phyloP scores from a whole-genome alignment of 2,329 filamentous ascomycete species.

The Alternaria ethzedia region DNA sequence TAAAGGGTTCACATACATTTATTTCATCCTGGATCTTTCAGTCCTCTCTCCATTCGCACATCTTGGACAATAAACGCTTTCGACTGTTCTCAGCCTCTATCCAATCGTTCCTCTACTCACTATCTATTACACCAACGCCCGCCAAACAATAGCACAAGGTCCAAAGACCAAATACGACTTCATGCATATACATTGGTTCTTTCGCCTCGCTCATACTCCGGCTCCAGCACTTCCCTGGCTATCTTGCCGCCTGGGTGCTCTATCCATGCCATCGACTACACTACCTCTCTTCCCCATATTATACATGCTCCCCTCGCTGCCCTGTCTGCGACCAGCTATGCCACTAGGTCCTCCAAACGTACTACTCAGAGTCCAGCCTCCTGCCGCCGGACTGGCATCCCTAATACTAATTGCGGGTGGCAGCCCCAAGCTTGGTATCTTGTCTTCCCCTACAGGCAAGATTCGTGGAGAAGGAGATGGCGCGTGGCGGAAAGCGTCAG shows the following conservation, averaged over 20 bases:
- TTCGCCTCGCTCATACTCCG: not conserved
- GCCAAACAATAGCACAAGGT: not conserved
- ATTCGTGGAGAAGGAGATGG: constrained; percentile 51
- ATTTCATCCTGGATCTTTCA: not conserved
- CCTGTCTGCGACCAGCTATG: constrained; percentile 40
- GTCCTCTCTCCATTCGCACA: not conserved
- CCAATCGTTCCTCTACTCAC: too few species aligned
- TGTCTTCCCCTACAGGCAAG: constrained; percentile 42
- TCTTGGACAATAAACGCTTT: not conserved
- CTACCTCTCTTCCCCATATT: constrained; percentile 28
- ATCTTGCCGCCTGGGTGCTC: constrained; percentile 24
- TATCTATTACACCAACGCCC: not conserved
- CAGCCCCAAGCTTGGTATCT: constrained; percentile 52
- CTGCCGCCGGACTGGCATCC: constrained; percentile 40
- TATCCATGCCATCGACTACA: constrained; percentile 25
- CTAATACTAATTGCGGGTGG: constrained; percentile 50
- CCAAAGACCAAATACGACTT: not conserved
- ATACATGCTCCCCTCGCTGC: constrained; percentile 35
- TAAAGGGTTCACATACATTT: not conserved
- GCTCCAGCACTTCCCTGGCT: constrained; percentile 32
- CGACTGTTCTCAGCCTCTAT: not conserved
- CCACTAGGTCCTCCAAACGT: constrained; percentile 25
- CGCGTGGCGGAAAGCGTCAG: constrained; percentile 42
- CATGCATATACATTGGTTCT: not conserved
- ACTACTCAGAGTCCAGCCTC: constrained; percentile 35